Base-by-base conservation (phyloP, 2,329 filamentous ascomycete genomes). In the Fusarium temperatum region DNA sequence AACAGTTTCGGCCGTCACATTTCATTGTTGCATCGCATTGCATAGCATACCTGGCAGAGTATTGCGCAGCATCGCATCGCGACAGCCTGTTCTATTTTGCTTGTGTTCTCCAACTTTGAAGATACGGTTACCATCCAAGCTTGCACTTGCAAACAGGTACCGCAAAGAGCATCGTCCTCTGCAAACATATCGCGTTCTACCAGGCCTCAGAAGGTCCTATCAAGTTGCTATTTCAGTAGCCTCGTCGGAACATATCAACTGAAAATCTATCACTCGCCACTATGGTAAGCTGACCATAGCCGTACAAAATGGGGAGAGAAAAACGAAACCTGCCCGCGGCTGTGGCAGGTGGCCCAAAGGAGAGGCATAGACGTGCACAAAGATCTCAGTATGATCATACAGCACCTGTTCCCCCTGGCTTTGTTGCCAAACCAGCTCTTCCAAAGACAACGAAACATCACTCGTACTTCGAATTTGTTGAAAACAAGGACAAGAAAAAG, bases 401-500 rank as follows among this genome's bases (percentile, higher is more conserved):
- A 54, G 80, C 80, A 41, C 80, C 82, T 63, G 74, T 81, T 68
- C 82, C 81, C 20, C 68, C 77, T 32, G 79, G 77, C 55, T 79
- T 85, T 59, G 80, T 83, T 57, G 82, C 83, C 53, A 85, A 82
- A 67, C 82, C 81, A 51, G 74, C 80, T 32, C 65, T 82, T 20
- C 82, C 86, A 41, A 88, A 85, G 68, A 81, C 67, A 44, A 70
- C 85, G 48, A 90, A 90, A 77, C 88, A 92, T 79, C 87, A 89
- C 74, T 87, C 88, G 20, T 91, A 90, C 77, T 90, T 90, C 76
- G 90, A 92, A 80, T 86, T 91, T 70, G 87, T 91, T 68, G 88
- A 91, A 76, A 92, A 92, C 77, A 86, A 86, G 66, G 87, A 91
- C 73, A 89, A 88, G 79, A 89, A 88, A 79, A 89, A 89, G 82